Evolutionary conservation across 2,329 filamentous ascomycete genomes (phyloP), one percentile per base, ranked within the genome.

Genomic region (Scorias spongiosa): DNA sequence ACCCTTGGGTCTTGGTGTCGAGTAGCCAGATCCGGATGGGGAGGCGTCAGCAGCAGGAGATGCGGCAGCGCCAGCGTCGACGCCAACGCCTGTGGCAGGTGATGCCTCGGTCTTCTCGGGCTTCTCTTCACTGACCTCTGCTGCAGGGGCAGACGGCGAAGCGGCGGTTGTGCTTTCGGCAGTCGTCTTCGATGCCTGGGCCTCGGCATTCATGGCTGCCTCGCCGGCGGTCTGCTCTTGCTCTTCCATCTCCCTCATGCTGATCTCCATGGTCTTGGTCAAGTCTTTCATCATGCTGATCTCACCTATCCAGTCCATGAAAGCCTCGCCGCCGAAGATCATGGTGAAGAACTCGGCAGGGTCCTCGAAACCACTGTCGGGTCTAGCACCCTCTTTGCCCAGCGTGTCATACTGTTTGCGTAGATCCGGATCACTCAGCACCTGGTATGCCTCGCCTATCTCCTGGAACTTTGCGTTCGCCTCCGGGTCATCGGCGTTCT

Each of bases 271-370:
- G 39, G 88, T 94, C 57, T 87, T 86, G 14, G 89, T 96, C 44
- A 98, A 74, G 59, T 98, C 91, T 69, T 95, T 96, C 84, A 98
- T 95, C 46, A 98, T 77, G 42, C 85, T 91, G 54, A 98, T 94
- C 72, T 98, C 91, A 53, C 91, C 91, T 58, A 98, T 96, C 72
- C 91, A 86, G 69, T 98, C 89, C 48, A 82, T 72, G 58, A 98
- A 98, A 10, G 89, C 87, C 56, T 95, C 89, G 48, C 91, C 91
- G 54, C 91, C 91, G 60, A 98, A 98, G 55, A 98, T 98, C 71
- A 88, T 93, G 57, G 84, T 84, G 68, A 98, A 98, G 74, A 98
- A 98, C 66, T 98, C 91, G 51, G 87, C 76, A 1, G 91, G 91
- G 63, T 98, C 91, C 70, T 82, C 77, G 63, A 98, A 98, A 49